Evolutionary conservation across 2,329 filamentous ascomycete genomes (phyloP), one percentile per base, ranked within the genome.

Genomic region (Fusarium anthophilum): DNA sequence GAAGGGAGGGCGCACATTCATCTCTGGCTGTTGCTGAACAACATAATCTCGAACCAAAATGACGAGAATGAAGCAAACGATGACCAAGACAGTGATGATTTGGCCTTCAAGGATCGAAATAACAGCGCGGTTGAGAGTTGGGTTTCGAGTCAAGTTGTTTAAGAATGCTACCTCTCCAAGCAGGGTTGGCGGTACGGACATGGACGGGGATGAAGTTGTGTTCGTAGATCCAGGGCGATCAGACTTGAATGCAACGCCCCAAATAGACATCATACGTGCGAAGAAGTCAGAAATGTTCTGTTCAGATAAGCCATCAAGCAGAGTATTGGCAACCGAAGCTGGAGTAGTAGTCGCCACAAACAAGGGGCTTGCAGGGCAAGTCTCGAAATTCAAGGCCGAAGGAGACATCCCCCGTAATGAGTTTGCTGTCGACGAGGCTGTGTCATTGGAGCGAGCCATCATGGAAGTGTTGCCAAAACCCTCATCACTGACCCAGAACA

Each of bases 21-120:
- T 92, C 73, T 95, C 92, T 10, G 96, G 96, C 80, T 99, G 96
- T 81, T 99, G 96, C 81, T 99, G 96, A 15, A 99, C 95, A 57
- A 99, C 96, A 89, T 98, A 99, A 84, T 99, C 96, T 53, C 97
- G 88, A 53, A 99, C 98, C 8, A 99, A 84, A 76, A 99, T 99
- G 47, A 99, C 91, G n/a, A 99, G 85, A 67, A 99, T 98, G 82
- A 98, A 99, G 66, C 93, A 95, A 50, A 98, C 89, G 13, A 99
- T 96, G 57, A 98, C 94, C 17, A 97, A 85, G 11, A 98, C 85
- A 2, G 96, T 99, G 76, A 99, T 98, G 54, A 98, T 90, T 80
- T 98, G 95, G 8, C 96, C 96, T 83, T 99, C 96, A 8, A 98
- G 85, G 2, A 96, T 90, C 75, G 95, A 92, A 59, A 98, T 91